Conservation (phyloP, 495 filamentous ascomycete species). For the Neurospora pannonica region DNA sequence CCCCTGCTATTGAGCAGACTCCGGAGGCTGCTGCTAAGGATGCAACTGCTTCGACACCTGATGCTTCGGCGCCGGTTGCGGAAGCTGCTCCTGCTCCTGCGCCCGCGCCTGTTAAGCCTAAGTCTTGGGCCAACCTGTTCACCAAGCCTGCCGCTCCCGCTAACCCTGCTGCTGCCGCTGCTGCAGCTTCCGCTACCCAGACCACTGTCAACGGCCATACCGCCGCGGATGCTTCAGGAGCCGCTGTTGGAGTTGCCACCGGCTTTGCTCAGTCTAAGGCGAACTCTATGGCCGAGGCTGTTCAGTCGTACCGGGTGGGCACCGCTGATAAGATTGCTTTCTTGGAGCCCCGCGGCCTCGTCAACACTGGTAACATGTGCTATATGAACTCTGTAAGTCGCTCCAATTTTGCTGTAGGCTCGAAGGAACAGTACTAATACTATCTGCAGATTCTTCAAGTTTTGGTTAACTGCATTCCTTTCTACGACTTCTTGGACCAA, state of each 20-base stretch:
- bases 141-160: constrained; percentile 38
- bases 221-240: constrained; percentile 8
- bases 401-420: not conserved
- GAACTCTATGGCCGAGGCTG: constrained; percentile 60
- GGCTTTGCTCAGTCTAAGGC: constrained; percentile 45
- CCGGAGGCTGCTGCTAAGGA: constrained; percentile 15
- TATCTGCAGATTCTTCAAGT: constrained; percentile 73
- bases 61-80: constrained; percentile 17
- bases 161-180: constrained; percentile 15
- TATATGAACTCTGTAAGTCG: constrained; percentile 96
- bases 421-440: not conserved
- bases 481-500: constrained; percentile 87
- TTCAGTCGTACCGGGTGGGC: constrained; percentile 55
- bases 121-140: constrained; percentile 73
- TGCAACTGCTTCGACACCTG: constrained; percentile 9
- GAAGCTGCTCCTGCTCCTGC: constrained; percentile 29
- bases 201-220: constrained; percentile 10
- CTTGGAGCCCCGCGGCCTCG: constrained; percentile 85
- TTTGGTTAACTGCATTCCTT: constrained; percentile 83
- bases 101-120: constrained; percentile 43
- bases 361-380: constrained; percentile 98
- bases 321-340: constrained; percentile 62
- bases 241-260: constrained; percentile 13
- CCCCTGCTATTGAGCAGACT: constrained; percentile 25
- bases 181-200: constrained; percentile 14